Base-by-base conservation (phyloP, 1,284 basidiomycete species). In the Heimioporus retisporus region DNA sequence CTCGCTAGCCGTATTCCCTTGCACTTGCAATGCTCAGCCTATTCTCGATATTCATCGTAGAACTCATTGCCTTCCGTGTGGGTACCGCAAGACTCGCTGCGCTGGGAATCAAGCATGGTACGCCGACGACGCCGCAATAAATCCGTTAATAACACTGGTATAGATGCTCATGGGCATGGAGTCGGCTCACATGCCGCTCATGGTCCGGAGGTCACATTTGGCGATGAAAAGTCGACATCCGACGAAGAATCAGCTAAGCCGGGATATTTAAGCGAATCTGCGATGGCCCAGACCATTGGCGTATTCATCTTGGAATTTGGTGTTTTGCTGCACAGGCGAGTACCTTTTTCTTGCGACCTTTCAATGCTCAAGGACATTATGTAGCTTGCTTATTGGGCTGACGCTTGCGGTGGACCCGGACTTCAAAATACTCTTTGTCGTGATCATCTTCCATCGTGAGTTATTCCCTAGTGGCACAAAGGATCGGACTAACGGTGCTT, bases 231-330 rank as follows among this genome's bases (percentile, higher is more conserved):
- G 46, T 69, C 69, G 18, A 53, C 67, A 4, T 61, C 74, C 14
- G 73, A 75, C 25, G 15, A 69, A 55, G 74, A 77, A 50, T 65
- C 72, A 14, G 70, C 73, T 21, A 67, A 64, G n/a, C 28, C 59
- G 10, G 59, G 4, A 2, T 15, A 53, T 15, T 66, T 81, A 10
- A 75, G 84, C 48, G 84, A 90, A 62, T 80, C 81, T 19, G 83
- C 87, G 2, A 71, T 86, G 1, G 90, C 94, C 2, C 96, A 98
- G 79, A 84, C 98, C 59, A 85, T 99, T 56, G 96, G 96, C 25
- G 85, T 96, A 55, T 90, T 87, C 54, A 96, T 97, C 69, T 85
- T 97, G 66, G 96, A 94, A 78, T 97, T 99, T 74, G 98, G 97
- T 73, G 95, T 99, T 59, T 82, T 97, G 18, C 84, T 99, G 68